Evolutionary conservation across 306 rosid genomes (phyloP), one percentile per base, ranked within the genome.

Genomic region (Lupinus albus): DNA sequence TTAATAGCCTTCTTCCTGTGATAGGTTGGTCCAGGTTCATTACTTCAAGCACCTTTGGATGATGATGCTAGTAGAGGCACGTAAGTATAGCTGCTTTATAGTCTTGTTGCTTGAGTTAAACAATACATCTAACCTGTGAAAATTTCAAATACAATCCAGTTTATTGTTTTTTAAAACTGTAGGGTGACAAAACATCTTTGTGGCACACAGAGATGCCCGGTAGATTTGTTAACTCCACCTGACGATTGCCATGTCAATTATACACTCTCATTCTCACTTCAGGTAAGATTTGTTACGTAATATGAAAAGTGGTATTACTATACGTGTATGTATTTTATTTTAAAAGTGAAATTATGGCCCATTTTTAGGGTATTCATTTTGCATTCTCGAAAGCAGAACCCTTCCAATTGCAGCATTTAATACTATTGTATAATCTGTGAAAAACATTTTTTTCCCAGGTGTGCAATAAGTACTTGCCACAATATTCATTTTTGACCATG

Each of bases 161-260:
- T 45, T 69, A 4, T 30, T 70, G 10, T 38, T 49, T 61, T 44
- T 42, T 14, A 58, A 33, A 5, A 70, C 67, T 82, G 78, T 67
- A 93, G 98, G 93, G 87, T 89, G 64, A 89, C 97, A 52, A 80
- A 82, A 36, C 77, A 84, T 52, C 91, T 93, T 35, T 93, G 98
- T 45, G 89, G 89, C 64, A 79, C 89, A 66, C 86, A 80, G 78
- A 78, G 79, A 67, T 93, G 98, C 76, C 98, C 98, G 1, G 69
- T 77, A 64, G 97, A 93, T 85, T 79, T 93, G 80, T 86, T 93
- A 66, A 88, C 97, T 62, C 98, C 98, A 36, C 98, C 98, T 55
- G 98, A 93, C 11, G 98, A 93, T 71, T 93, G 98, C 82, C 98
- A 93, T 83, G 91, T 89, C 76, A 93, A 93, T 70, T 88, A 89